Evolutionary conservation across 257 asterid genomes (phyloP).

Genomic region (Fraxinus excelsior): DNA sequence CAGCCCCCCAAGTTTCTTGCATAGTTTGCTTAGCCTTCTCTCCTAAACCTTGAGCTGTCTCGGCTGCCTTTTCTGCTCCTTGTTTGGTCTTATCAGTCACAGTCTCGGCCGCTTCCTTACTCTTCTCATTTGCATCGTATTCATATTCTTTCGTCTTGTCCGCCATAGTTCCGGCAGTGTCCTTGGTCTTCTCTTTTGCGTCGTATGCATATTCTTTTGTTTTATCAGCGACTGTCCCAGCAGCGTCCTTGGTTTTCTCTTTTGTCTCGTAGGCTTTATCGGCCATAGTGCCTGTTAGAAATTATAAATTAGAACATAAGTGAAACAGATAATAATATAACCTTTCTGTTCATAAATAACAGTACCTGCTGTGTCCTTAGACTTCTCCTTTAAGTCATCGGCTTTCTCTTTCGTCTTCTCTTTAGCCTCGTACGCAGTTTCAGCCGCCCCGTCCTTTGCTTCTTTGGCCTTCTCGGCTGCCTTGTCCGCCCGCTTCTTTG

Average conservation of each 20-base stretch:
- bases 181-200: slow-evolving; percentile 38
- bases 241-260: slow-evolving; percentile 36
- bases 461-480: slow-evolving; percentile 35
- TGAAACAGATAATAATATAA: not conserved
- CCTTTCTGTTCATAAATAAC: not conserved
- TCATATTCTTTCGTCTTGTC: slow-evolving; percentile 45
- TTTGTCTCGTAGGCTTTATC: slow-evolving; percentile 35
- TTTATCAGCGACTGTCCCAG: slow-evolving; percentile 46
- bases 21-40: slow-evolving; percentile 58
- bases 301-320: not conserved
- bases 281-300: slow-evolving; percentile 5
- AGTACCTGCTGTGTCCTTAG: slow-evolving; percentile 26
- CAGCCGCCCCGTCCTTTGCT: slow-evolving; percentile 24
- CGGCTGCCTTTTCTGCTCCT: slow-evolving; percentile 36
- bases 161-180: slow-evolving; percentile 26
- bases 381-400: slow-evolving; percentile 30
- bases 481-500: slow-evolving; percentile 11
- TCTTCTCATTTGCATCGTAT: slow-evolving; percentile 32
- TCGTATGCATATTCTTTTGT: slow-evolving; percentile 30
- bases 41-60: slow-evolving; percentile 24
- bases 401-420: slow-evolving; percentile 26
- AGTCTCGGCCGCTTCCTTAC: slow-evolving; percentile 37
- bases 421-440: not conserved
- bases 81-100: slow-evolving; percentile 43
- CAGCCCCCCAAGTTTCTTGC: not conserved